Percentiles rank a stretch among this genome's conserved stretches.
Conservation (phyloP, 371 early-diverging fungal genomes). For the Circinella minor region DNA sequence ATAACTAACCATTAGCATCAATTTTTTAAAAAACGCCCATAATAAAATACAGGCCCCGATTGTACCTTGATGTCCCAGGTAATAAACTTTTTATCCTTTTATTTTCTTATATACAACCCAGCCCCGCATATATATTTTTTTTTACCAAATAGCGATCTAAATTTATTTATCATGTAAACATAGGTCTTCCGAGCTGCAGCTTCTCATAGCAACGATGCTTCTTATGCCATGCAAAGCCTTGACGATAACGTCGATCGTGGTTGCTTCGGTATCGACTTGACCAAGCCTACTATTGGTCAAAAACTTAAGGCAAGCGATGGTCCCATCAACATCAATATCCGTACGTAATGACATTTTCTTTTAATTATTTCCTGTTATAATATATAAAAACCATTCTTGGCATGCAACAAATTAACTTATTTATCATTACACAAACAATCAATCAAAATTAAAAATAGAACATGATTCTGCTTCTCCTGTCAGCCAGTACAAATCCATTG, state of each 20-base stretch:
- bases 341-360: background rate
- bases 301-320: slow-evolving; percentile 13
- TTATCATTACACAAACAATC: background rate
- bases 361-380: background rate
- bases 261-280: slow-evolving; percentile 28
- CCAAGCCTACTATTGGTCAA: slow-evolving; percentile 20
- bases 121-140: background rate
- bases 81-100: slow-evolving; percentile 13
- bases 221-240: slow-evolving; percentile 13
- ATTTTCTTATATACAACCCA: background rate
- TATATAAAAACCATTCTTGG: background rate
- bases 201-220: slow-evolving; percentile 25
- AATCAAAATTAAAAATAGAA: slow-evolving; percentile 2
- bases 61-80: slow-evolving; percentile 31
- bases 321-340: slow-evolving; percentile 12
- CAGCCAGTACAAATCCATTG: slow-evolving; percentile 13
- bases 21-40: background rate
- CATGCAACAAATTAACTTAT: background rate
- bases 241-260: slow-evolving; percentile 26
- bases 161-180: background rate
- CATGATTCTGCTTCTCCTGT: slow-evolving; percentile 24
- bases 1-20: background rate
- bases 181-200: slow-evolving; percentile 1
- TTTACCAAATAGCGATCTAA: background rate
- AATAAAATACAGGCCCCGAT: slow-evolving; percentile 24